These are phyloP conservation scores for Pleurotus salmoneostramineus DNA, from an alignment of 768 basidiomycete genomes.

Conservation along the genomic window DNA sequence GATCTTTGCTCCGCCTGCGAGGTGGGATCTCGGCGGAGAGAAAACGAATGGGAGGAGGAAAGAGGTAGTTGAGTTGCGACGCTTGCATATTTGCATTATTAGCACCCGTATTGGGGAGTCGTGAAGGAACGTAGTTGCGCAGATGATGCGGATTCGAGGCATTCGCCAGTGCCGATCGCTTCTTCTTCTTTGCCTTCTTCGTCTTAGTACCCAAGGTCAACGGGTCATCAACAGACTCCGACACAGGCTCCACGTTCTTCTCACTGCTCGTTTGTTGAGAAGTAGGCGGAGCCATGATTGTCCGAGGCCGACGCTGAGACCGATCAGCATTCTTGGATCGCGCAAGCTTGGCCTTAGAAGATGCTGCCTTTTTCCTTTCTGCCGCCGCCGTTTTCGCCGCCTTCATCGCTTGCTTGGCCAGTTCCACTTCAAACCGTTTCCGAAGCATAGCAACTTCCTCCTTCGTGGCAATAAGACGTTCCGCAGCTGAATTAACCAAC, in stretches of 20 bases:
- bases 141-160: slow-evolving; percentile 95
- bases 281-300: slow-evolving; percentile 13
- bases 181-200: slow-evolving; percentile 79
- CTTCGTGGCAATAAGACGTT: slow-evolving; percentile 64
- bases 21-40: slow-evolving; percentile 65
- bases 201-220: slow-evolving; percentile 21
- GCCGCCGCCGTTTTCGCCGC: slow-evolving; percentile 50
- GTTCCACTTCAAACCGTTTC: slow-evolving; percentile 68
- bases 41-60: slow-evolving; percentile 62
- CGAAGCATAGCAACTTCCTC: slow-evolving; percentile 66
- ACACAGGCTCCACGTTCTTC: slow-evolving; percentile 25
- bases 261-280: slow-evolving; percentile 11
- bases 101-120: slow-evolving; percentile 51
- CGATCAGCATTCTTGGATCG: slow-evolving; percentile 30
- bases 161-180: slow-evolving; percentile 85
- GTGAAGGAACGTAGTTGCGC: slow-evolving; percentile 88
- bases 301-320: slow-evolving; percentile 31
- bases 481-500: slow-evolving; percentile 48
- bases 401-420: slow-evolving; percentile 65
- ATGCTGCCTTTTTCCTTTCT: slow-evolving; percentile 18
- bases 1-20: slow-evolving; percentile 23
- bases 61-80: slow-evolving; percentile 41
- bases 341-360: slow-evolving; percentile 24
- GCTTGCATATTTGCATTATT: slow-evolving; percentile 29
- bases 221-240: slow-evolving; percentile 35